Conservation (phyloP, 306 rosid species). For the Trichosanthes truncata region DNA sequence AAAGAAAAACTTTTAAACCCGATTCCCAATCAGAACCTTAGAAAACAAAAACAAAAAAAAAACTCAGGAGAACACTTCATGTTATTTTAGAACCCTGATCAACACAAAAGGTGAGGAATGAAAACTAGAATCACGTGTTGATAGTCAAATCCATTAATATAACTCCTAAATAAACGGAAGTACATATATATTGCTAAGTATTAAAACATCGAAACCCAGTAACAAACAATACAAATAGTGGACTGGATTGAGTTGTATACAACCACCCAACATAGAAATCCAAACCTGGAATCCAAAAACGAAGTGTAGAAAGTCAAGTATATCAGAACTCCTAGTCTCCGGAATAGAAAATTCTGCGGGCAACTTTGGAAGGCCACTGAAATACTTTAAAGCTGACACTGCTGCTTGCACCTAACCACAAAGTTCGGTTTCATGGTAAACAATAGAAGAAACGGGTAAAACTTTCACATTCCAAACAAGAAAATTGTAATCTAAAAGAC, state of each 20-base stretch:
- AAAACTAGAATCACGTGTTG: background rate
- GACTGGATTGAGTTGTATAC: background rate
- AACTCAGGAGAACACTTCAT: background rate
- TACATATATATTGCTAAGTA: background rate
- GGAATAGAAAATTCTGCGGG: conserved; percentile 48
- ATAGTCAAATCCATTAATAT: background rate
- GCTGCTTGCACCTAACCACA: conserved; percentile 80
- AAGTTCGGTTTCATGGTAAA: background rate
- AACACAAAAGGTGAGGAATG: background rate
- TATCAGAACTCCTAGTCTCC: conserved; percentile 49
- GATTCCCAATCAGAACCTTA: background rate
- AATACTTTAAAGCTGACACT: conserved; percentile 54
- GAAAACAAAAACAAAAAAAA: background rate
- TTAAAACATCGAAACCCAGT: background rate
- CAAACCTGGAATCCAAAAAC: conserved; percentile 89
- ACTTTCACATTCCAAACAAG: background rate
- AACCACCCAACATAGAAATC: background rate
- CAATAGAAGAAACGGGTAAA: background rate
- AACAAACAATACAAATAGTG: background rate
- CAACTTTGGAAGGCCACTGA: conserved; percentile 58
- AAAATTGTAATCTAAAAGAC: conserved; percentile 22
- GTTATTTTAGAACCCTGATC: background rate
- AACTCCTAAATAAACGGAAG: background rate
- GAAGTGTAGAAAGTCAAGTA: conserved; percentile 76
- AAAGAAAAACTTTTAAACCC: background rate